These are phyloP conservation scores for Lyophyllum atratum DNA, from an alignment of 768 basidiomycete species.

Conservation along the genomic window DNA sequence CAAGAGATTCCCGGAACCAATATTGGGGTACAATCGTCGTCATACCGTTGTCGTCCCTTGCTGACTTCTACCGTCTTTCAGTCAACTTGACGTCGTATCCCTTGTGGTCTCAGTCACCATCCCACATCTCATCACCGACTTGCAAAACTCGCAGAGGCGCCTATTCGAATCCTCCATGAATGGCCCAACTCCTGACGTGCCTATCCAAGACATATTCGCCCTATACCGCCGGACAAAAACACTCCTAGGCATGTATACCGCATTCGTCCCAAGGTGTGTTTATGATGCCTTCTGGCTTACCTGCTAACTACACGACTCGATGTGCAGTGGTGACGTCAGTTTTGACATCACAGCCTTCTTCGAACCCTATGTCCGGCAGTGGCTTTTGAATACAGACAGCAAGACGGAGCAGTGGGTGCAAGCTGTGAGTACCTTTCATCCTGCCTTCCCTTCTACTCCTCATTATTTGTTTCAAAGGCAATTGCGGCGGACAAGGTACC, in stretches of 20 bases:
- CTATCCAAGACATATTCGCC: slow-evolving; percentile 88
- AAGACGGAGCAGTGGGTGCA: slow-evolving; percentile 96
- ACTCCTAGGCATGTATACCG: slow-evolving; percentile 75
- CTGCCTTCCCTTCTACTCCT: slow-evolving; percentile 1
- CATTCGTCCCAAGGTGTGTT: slow-evolving; percentile 79
- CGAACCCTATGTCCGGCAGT: slow-evolving; percentile 83
- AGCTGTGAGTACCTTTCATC: slow-evolving; percentile 57
- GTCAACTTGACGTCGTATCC: slow-evolving; percentile 75
- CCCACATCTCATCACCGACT: slow-evolving; percentile 65
- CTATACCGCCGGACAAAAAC: slow-evolving; percentile 80
- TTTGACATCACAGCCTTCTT: slow-evolving; percentile 82
- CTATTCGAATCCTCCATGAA: slow-evolving; percentile 84
- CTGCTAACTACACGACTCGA: slow-evolving; percentile 5
- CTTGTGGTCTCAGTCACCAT: slow-evolving; percentile 68
- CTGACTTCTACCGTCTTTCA: slow-evolving; percentile 24
- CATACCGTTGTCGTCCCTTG: background rate
- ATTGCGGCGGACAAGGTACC: slow-evolving; percentile 66
- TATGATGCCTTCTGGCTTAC: background rate
- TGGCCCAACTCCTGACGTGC: slow-evolving; percentile 83
- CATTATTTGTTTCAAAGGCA: slow-evolving; percentile 43
- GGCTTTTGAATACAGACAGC: slow-evolving; percentile 85
- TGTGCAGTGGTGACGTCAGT: slow-evolving; percentile 49
- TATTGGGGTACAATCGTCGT: slow-evolving; percentile 66
- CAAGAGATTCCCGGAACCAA: slow-evolving; percentile 82
- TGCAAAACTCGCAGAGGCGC: slow-evolving; percentile 70